These are phyloP conservation scores for Solanum boliviense DNA, from an alignment of 257 asterid genomes.

Conservation along the genomic window DNA sequence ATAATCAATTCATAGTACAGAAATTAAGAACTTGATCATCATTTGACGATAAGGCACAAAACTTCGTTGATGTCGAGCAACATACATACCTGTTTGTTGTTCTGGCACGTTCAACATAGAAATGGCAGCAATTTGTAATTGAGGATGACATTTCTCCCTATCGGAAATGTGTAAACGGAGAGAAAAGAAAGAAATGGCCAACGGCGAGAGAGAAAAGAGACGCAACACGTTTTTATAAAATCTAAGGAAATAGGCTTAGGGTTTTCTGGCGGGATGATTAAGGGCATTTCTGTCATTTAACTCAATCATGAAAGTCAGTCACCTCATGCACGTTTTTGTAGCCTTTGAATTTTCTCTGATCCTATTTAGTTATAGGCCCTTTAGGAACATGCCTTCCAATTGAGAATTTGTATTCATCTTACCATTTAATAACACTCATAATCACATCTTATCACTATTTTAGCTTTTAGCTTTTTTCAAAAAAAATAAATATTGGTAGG, in stretches of 20 bases:
- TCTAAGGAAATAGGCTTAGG: background rate
- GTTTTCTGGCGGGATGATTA: background rate
- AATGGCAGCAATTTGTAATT: background rate
- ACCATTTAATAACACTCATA: background rate
- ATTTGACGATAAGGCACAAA: background rate
- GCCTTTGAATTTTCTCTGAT: background rate
- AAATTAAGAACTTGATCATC: background rate
- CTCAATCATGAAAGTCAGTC: background rate
- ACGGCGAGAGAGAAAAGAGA: background rate
- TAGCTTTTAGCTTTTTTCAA: background rate
- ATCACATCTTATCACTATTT: background rate
- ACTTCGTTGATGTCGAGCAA: background rate
- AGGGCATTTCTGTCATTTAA: background rate
- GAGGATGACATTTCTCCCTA: background rate
- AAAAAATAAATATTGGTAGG: fast-evolving
- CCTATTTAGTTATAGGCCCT: background rate
- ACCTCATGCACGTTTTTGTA: background rate
- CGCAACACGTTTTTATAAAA: background rate
- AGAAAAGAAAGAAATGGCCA: background rate
- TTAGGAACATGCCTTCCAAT: background rate
- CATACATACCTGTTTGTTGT: background rate
- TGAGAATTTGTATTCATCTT: background rate
- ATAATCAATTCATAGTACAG: background rate
- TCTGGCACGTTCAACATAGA: background rate
- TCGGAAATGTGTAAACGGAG: background rate